Conservation (phyloP, 305 asterid genomes). For the Ilex paraguariensis region DNA sequence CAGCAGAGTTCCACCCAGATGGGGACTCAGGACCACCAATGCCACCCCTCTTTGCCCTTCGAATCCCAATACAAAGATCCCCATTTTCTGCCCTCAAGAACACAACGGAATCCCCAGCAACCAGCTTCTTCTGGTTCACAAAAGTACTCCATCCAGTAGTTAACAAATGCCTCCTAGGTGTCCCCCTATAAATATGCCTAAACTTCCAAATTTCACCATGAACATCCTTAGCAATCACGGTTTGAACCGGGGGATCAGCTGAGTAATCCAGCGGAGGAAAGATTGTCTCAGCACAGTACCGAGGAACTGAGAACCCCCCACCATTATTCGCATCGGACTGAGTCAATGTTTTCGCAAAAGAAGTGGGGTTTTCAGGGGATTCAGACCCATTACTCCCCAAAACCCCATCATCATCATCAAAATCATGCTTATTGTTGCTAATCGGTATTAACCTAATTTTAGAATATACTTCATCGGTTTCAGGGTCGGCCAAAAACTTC, state of each 20-base stretch:
- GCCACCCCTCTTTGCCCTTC: slow-evolving; percentile 39
- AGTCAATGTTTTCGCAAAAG: slow-evolving; percentile 46
- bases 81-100: slow-evolving; percentile 37
- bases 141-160: slow-evolving; percentile 52
- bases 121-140: slow-evolving; percentile 42
- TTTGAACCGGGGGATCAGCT: slow-evolving; percentile 49
- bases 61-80: slow-evolving; percentile 39
- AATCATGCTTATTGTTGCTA: slow-evolving; percentile 9
- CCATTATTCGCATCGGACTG: slow-evolving; percentile 53
- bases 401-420: slow-evolving; percentile 7
- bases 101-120: slow-evolving; percentile 48
- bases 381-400: slow-evolving; percentile 27
- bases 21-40: slow-evolving; percentile 27
- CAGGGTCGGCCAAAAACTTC: slow-evolving; percentile 22
- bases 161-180: slow-evolving; percentile 45
- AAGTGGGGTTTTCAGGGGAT: slow-evolving; percentile 31
- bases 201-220: slow-evolving; percentile 41
- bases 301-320: slow-evolving; percentile 45
- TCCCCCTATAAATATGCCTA: slow-evolving; percentile 44
- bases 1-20: slow-evolving; percentile 31
- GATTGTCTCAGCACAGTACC: slow-evolving; percentile 47
- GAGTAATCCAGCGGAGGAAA: slow-evolving; percentile 39
- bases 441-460: slow-evolving; percentile 20
- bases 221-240: slow-evolving; percentile 40
- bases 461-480: slow-evolving; percentile 24